Evolutionary conservation across 139 green algal genomes (phyloP).

Genomic region (Haematococcus sp.): DNA sequence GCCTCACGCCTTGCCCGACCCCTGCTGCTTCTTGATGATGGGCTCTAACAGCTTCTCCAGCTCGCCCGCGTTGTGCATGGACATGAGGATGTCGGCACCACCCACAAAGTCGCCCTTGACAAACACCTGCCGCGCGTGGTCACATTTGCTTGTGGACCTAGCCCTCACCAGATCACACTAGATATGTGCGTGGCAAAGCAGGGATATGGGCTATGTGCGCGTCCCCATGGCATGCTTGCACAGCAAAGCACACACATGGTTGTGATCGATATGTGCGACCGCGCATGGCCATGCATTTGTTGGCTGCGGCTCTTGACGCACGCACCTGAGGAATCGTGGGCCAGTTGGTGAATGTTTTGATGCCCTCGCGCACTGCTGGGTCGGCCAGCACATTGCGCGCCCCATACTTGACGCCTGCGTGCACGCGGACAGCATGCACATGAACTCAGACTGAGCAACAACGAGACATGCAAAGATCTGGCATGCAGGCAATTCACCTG

Average conservation of each 20-base stretch:
- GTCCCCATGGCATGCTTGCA: too few species aligned
- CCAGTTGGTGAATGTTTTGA: conserved; percentile 94
- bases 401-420: conserved; percentile 75
- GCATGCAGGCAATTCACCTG: neutral
- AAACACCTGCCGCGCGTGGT: conserved; percentile 73
- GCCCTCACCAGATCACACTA: neutral
- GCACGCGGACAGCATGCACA: neutral
- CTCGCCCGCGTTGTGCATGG: conserved; percentile 91
- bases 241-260: too few species aligned
- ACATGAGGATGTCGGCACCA: conserved; percentile 89
- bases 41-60: conserved; percentile 69
- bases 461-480: neutral
- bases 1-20: too few species aligned
- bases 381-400: conserved; percentile 88
- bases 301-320: too few species aligned
- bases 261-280: too few species aligned
- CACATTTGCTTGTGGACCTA: neutral
- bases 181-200: neutral
- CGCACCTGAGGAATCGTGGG: conserved; percentile 91
- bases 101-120: conserved; percentile 95
- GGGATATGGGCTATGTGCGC: too few species aligned
- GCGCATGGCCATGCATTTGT: too few species aligned
- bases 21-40: conserved; percentile 21
- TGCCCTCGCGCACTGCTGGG: conserved; percentile 76
- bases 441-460: too few species aligned